Percentiles rank a stretch among this genome's conserved stretches.
phyloP scores from a whole-genome alignment of 495 filamentous ascomycete species.

The Opeltia flavorubescens region DNA sequence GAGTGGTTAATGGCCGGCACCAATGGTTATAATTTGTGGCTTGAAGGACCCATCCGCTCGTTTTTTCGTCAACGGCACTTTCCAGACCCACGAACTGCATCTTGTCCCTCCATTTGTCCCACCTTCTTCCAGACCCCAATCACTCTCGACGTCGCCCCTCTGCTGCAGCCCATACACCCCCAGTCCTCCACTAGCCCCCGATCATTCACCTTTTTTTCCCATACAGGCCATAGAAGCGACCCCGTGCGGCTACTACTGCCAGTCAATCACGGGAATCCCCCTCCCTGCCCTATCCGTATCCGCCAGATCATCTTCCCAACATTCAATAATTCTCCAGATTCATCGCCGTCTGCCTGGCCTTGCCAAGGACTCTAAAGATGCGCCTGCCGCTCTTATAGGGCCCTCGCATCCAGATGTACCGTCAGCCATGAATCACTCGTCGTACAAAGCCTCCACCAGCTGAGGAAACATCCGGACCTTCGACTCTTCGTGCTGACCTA shows the following conservation, averaged over 20 bases:
- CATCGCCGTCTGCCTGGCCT: neutral
- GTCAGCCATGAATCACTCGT: neutral
- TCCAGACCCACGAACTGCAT: neutral
- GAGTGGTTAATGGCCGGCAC: no score
- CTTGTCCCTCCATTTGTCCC: neutral
- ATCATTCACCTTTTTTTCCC: neutral
- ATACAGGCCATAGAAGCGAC: neutral
- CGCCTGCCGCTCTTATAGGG: neutral
- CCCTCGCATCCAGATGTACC: neutral
- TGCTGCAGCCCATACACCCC: neutral
- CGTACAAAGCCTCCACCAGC: neutral
- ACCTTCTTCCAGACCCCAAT: neutral
- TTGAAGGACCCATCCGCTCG: neutral
- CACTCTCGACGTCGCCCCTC: neutral
- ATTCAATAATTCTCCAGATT: neutral
- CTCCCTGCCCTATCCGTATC: neutral
- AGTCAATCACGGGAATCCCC: no score
- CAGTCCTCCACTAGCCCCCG: slow-evolving; percentile 3
- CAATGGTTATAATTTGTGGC: no score
- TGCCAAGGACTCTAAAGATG: neutral
- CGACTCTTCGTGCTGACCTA: neutral
- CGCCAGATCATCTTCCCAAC: neutral
- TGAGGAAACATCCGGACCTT: neutral
- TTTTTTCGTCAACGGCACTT: neutral
- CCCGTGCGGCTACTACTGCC: neutral